A percentile compares a stretch with the other conserved stretches of the same genome.
Evolutionary conservation across 495 filamentous ascomycete species (phyloP).

Genomic region (Recurvomyces mirabilis): DNA sequence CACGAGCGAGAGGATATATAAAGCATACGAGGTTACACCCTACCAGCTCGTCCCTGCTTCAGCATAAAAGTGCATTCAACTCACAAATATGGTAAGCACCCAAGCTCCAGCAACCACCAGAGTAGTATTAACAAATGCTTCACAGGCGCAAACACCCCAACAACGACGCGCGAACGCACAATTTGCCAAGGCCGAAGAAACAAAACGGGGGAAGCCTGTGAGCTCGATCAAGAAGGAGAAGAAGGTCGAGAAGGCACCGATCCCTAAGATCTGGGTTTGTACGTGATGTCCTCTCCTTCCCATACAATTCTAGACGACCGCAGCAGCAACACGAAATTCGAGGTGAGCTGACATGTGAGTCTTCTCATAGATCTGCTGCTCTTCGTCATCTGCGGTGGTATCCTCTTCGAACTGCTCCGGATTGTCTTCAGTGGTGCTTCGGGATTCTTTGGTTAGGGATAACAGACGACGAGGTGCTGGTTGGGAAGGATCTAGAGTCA

Average conservation of each 20-base stretch:
- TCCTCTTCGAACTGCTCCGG: conserved; percentile 71
- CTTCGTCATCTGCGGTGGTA: conserved; percentile 75
- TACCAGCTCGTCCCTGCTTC: too few relatives aligned
- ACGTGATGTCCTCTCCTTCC: conserved; percentile 31
- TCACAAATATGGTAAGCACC: too few relatives aligned
- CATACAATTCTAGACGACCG: not conserved
- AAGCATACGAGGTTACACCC: too few relatives aligned
- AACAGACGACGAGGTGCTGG: too few relatives aligned
- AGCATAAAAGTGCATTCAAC: too few relatives aligned
- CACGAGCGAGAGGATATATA: too few relatives aligned
- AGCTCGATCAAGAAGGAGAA: conserved; percentile 53
- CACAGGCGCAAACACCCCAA: conserved; percentile 84
- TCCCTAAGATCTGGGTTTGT: conserved; percentile 79
- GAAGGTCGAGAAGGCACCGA: conserved; percentile 58
- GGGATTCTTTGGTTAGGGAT: not conserved
- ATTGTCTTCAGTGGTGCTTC: conserved; percentile 46
- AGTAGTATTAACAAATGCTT: too few relatives aligned
- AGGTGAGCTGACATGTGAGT: not conserved
- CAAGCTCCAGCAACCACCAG: too few relatives aligned
- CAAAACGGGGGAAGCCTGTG: conserved; percentile 73
- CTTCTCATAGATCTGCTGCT: conserved; percentile 50
- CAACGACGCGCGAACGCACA: conserved; percentile 82
- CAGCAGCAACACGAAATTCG: too few relatives aligned
- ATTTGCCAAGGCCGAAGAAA: conserved; percentile 67
- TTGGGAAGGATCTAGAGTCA: not conserved